Conservation (phyloP, 331 rosid species). For the Phaseolus coccineus region DNA sequence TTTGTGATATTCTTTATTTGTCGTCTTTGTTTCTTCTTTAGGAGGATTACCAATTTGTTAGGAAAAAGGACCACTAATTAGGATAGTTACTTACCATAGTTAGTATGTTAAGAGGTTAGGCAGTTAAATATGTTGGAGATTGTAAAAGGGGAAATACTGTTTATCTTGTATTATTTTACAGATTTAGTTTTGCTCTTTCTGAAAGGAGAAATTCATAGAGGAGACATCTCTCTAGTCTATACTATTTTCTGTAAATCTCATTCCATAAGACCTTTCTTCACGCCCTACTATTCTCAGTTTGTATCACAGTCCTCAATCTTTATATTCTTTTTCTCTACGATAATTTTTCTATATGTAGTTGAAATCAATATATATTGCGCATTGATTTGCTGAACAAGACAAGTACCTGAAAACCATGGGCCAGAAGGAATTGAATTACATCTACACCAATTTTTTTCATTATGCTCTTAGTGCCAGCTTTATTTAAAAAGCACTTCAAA, state of each 20-base stretch:
- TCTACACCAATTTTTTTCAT: slow-evolving; percentile 71
- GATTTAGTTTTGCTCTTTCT: neutral
- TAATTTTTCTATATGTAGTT: neutral
- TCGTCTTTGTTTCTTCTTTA: slow-evolving; percentile 1
- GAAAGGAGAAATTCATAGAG: neutral
- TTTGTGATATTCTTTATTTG: neutral
- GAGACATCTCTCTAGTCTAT: neutral
- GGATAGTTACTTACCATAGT: neutral
- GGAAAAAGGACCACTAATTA: neutral
- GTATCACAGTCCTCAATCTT: neutral
- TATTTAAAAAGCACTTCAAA: slow-evolving; percentile 76
- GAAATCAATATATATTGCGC: slow-evolving; percentile 13
- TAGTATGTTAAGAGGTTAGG: neutral
- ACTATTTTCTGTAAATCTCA: neutral
- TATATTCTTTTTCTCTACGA: slow-evolving; percentile 3
- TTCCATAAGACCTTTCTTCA: neutral
- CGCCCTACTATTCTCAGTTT: neutral
- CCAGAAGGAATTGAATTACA: slow-evolving; percentile 73
- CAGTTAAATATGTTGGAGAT: neutral
- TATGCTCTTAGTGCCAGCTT: slow-evolving; percentile 61
- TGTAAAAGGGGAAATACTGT: neutral
- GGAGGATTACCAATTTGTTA: neutral
- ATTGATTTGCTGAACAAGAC: slow-evolving; percentile 22
- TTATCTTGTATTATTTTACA: neutral
- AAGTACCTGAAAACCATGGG: slow-evolving; percentile 91